Evolutionary conservation across 2,329 filamentous ascomycete genomes (phyloP), one percentile per base, ranked within the genome.

Genomic region (Calonectria pteridis): DNA sequence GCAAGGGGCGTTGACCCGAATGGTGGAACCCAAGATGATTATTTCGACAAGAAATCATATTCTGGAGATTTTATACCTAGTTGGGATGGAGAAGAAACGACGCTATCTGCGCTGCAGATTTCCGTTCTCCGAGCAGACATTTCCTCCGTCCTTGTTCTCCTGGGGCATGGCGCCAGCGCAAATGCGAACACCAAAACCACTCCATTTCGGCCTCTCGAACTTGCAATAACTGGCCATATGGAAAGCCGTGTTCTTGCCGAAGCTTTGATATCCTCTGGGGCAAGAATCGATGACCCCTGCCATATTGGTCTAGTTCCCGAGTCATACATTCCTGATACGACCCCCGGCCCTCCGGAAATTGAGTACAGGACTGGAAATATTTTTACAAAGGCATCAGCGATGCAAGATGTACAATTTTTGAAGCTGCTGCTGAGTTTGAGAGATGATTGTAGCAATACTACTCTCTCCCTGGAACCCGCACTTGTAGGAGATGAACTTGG

Each of bases 81-180:
- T 6, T 0, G 10, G 6, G 2, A 7, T 43, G 2, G 13, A 14
- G 18, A 20, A 1, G 4, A 2, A 33, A 20, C 4, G 33, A 1
- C 14, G 1, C 37, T 10, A 31, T 55, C 51, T 14, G 9, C 51
- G 4, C 11, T 55, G 6, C 29, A 33, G 18, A 29, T 55, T n/a
- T 55, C 51, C 13, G 14, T 35, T 35, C 29, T 55, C 10, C 16
- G 28, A 55, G 29, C 18, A 55, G 51, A 55, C 31, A 29, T 35
- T n/a, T 18, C 4, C 18, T 33, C 51, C 2, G n/a, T 14, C 10
- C 51, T 20, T 6, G 13, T 23, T n/a, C 51, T 55, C 7, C 29
- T 33, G 10, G 11, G 23, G 31, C 18, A 55, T 10, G 10, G 20
- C 11, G 51, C 51, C 29, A n/a, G 6, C 29, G 5, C 29, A 31